Evolutionary conservation across 2,329 filamentous ascomycete species (phyloP).

Genomic region (Diaporthe sp.): DNA sequence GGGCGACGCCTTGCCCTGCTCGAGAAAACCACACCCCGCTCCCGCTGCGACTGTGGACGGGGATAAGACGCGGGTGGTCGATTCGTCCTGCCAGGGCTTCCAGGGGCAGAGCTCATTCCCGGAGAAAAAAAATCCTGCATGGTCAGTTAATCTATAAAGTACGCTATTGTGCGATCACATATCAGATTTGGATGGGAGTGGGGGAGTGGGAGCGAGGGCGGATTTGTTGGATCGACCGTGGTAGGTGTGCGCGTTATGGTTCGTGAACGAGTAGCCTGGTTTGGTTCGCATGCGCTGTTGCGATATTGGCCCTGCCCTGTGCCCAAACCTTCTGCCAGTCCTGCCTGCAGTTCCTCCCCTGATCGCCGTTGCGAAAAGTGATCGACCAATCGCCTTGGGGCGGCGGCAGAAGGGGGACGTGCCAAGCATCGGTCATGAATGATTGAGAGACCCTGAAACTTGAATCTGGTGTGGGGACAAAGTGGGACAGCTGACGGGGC

Average conservation of each 20-base stretch:
- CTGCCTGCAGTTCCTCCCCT: constrained; percentile 7
- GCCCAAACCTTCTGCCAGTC: neutral
- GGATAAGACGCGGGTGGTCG: neutral
- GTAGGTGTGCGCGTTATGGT: constrained; percentile 3
- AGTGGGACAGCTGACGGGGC: neutral
- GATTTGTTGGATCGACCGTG: neutral
- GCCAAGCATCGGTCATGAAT: constrained; percentile 15
- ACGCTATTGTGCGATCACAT: neutral
- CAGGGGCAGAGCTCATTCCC: neutral
- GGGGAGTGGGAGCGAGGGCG: neutral
- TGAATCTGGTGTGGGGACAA: constrained; percentile 4
- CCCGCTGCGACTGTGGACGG: neutral
- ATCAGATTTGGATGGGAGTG: neutral
- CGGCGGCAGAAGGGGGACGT: neutral
- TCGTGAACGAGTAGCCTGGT: neutral
- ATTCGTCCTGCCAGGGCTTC: neutral
- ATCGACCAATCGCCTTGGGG: constrained; percentile 25
- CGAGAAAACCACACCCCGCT: constrained; percentile 1
- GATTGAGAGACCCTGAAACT: constrained; percentile 25
- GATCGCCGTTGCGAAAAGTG: constrained; percentile 9
- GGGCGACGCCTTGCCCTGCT: constrained; percentile 6
- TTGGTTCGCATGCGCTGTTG: constrained; percentile 12
- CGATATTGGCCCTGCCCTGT: constrained; percentile 12
- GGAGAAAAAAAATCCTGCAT: neutral
- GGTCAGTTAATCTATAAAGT: neutral